Conservation (phyloP, 306 rosid genomes). For the Hippophae gyantsensis region DNA sequence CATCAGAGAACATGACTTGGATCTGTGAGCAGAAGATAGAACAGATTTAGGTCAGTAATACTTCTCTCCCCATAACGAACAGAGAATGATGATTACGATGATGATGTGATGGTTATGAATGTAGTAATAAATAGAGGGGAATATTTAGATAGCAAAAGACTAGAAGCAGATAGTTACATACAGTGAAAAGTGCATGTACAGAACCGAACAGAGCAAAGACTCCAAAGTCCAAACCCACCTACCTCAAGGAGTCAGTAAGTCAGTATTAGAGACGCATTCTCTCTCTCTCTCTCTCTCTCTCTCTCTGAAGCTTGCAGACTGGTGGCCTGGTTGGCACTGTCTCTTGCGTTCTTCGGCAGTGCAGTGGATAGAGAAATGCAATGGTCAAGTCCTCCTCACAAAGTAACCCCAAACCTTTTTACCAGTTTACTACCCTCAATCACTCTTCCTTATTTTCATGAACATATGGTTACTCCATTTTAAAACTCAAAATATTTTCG, state of each 20-base stretch:
- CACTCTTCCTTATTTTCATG: too few relatives aligned
- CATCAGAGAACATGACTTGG: conserved; percentile 5
- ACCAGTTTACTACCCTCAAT: too few relatives aligned
- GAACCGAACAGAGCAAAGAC: background rate
- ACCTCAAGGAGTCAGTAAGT: background rate
- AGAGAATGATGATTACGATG: background rate
- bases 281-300: background rate
- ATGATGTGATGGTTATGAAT: background rate
- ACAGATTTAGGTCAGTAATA: background rate
- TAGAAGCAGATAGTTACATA: background rate
- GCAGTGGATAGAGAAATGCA: too few relatives aligned
- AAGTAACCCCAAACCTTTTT: too few relatives aligned
- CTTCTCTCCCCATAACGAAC: background rate
- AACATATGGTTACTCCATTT: too few relatives aligned
- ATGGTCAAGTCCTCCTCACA: too few relatives aligned
- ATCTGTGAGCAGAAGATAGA: conserved; percentile 8
- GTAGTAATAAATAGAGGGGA: background rate
- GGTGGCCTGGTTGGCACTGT: too few relatives aligned
- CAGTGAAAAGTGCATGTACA: background rate
- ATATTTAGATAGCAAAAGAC: background rate
- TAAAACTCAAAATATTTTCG: too few relatives aligned
- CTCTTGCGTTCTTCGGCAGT: too few relatives aligned
- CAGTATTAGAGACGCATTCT: background rate
- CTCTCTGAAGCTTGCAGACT: too few relatives aligned
- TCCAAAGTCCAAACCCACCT: background rate